A percentile compares a stretch with the other conserved stretches of the same genome.
Evolutionary conservation across 2,329 filamentous ascomycete species (phyloP).

Genomic region (Curvularia verruculosa): DNA sequence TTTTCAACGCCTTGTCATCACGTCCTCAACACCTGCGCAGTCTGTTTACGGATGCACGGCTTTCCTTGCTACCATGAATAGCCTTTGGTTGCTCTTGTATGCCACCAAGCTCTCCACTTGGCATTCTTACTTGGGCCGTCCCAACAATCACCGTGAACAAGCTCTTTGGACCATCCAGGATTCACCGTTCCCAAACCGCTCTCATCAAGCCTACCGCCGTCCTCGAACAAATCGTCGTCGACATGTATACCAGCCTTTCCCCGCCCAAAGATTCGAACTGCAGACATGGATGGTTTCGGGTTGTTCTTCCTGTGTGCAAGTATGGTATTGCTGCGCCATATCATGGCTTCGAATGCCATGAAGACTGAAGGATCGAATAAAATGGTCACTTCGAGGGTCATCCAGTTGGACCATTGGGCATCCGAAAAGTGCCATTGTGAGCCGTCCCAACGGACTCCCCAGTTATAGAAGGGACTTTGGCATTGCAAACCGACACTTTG

Average conservation of each 20-base stretch:
- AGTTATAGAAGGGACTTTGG: neutral
- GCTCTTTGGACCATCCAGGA: no score
- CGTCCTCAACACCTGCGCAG: neutral
- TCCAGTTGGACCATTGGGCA: neutral
- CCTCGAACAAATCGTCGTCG: no score
- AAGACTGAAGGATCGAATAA: neutral
- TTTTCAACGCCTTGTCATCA: neutral
- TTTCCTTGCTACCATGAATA: neutral
- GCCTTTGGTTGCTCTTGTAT: neutral
- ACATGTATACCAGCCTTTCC: no score
- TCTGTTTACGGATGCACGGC: neutral
- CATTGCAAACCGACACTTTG: neutral
- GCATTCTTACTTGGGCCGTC: neutral
- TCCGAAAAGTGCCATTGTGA: neutral
- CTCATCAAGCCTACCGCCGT: neutral
- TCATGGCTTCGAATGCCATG: neutral
- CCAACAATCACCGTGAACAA: no score
- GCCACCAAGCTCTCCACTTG: neutral
- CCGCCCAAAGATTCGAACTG: neutral
- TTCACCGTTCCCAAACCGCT: neutral
- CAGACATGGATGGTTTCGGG: neutral
- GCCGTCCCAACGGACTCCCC: neutral
- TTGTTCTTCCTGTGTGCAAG: no score
- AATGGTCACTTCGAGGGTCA: neutral
- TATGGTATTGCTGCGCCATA: no score